These are phyloP conservation scores for Gomphus bonarii DNA, from an alignment of 1,284 basidiomycete species.

Conservation along the genomic window DNA sequence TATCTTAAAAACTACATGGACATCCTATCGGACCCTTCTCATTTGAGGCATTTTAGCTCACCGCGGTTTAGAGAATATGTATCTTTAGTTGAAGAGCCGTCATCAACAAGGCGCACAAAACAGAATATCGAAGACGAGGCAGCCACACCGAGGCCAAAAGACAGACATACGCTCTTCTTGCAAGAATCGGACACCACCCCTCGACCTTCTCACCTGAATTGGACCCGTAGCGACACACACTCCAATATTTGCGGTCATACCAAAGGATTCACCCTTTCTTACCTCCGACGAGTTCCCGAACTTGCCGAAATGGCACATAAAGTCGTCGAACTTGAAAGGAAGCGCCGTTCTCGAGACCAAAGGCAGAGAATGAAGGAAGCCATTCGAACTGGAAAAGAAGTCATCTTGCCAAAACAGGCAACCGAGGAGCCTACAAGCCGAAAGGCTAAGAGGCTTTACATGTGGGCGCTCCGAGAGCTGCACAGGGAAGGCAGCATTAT, in stretches of 20 bases:
- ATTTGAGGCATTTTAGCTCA: background rate
- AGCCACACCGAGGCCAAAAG: background rate
- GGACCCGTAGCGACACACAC: background rate
- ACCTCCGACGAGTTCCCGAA: slow-evolving; percentile 64
- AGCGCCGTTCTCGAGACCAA: slow-evolving; percentile 36
- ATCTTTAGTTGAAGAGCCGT: slow-evolving; percentile 14
- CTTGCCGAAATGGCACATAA: slow-evolving; percentile 48
- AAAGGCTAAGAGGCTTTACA: slow-evolving; percentile 56
- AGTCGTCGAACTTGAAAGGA: slow-evolving; percentile 48
- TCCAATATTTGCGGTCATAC: slow-evolving; percentile 8
- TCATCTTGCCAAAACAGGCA: background rate
- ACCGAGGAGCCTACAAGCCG: slow-evolving; percentile 16
- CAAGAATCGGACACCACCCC: slow-evolving; percentile 14
- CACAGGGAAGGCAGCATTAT: slow-evolving; percentile 57
- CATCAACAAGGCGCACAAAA: background rate
- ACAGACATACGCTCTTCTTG: background rate
- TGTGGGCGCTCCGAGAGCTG: slow-evolving; percentile 48
- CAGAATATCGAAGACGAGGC: background rate
- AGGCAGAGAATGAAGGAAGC: slow-evolving; percentile 25
- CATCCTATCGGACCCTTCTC: slow-evolving; percentile 22
- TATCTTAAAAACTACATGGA: slow-evolving; percentile 73
- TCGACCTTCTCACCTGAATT: slow-evolving; percentile 6
- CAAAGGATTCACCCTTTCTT: slow-evolving; percentile 56
- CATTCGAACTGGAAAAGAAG: background rate
- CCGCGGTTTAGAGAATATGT: slow-evolving; percentile 9